These are phyloP conservation scores for Peronospora farinosa DNA, from an alignment of 352 stramenopile species.

Conservation along the genomic window DNA sequence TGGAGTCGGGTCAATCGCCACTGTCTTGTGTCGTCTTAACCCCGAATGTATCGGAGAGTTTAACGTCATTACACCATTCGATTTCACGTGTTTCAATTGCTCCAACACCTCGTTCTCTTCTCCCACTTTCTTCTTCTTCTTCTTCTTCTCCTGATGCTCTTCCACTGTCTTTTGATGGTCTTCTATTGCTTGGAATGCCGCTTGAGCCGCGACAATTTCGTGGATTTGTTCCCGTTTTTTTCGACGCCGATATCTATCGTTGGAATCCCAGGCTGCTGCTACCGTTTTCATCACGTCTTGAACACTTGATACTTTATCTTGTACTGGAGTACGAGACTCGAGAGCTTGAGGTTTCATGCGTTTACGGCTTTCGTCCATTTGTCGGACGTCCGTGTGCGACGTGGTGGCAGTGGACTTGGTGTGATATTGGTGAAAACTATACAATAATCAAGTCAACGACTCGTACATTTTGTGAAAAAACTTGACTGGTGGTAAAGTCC, in stretches of 20 bases:
- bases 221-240: constrained; percentile 28
- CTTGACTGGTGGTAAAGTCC: not conserved
- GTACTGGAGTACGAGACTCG: not conserved
- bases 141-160: not conserved
- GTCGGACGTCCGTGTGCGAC: constrained; percentile 15
- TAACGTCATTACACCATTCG: too few relatives aligned
- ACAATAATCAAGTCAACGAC: constrained; percentile 4
- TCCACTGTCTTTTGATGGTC: too few relatives aligned
- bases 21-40: constrained; percentile 6
- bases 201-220: constrained; percentile 6
- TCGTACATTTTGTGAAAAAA: not conserved
- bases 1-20: constrained; percentile 40
- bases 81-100: too few relatives aligned
- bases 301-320: not conserved
- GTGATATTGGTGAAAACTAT: constrained; percentile 6
- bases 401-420: not conserved
- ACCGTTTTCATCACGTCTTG: constrained; percentile 6
- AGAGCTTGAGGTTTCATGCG: constrained; percentile 16
- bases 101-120: not conserved
- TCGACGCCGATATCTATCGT: constrained; percentile 23
- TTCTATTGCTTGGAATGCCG: not conserved
- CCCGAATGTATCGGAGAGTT: not conserved
- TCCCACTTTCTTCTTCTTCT: not conserved
- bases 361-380: constrained; percentile 19
- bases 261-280: not conserved